These are phyloP conservation scores for Backusella psychrophila DNA, from an alignment of 192 early-diverging fungal genomes.

Conservation along the genomic window DNA sequence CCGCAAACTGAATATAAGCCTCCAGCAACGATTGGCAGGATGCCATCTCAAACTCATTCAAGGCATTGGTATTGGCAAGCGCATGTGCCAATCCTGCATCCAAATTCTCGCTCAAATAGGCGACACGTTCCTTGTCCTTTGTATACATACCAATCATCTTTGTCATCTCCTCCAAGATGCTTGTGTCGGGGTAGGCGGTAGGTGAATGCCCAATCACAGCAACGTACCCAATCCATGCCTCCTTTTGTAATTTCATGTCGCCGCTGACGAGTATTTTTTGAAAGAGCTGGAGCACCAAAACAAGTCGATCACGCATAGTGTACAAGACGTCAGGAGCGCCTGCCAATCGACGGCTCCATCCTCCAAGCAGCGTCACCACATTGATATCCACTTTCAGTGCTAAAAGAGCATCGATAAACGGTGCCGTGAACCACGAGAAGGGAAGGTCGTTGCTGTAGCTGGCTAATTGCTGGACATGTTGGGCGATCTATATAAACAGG, in stretches of 20 bases:
- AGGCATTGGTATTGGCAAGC: slow-evolving; percentile 14
- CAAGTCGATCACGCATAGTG: background rate
- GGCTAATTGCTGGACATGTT: slow-evolving; percentile 21
- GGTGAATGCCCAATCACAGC: slow-evolving; percentile 13
- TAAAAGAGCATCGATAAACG: slow-evolving; percentile 10
- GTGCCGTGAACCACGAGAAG: slow-evolving; percentile 31
- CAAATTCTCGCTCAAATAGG: slow-evolving; percentile 8
- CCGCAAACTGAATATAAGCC: background rate
- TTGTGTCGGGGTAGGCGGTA: background rate
- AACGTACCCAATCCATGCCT: slow-evolving; percentile 26
- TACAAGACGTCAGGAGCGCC: slow-evolving; percentile 8
- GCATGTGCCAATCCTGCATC: slow-evolving; percentile 32
- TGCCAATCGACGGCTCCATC: slow-evolving; percentile 28
- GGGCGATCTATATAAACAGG: slow-evolving; percentile 9
- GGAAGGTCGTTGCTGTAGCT: slow-evolving; percentile 31
- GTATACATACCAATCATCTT: background rate
- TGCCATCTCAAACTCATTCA: slow-evolving; percentile 21
- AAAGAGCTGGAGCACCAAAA: background rate
- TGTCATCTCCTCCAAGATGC: slow-evolving; percentile 11
- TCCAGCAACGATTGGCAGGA: slow-evolving; percentile 4
- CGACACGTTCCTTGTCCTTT: background rate
- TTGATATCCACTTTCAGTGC: background rate
- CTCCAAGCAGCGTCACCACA: slow-evolving; percentile 4
- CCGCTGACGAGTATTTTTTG: background rate
- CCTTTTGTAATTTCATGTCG: background rate